These are phyloP conservation scores for Corymbia calophylla DNA, from an alignment of 441 rosid species.

Conservation along the genomic window DNA sequence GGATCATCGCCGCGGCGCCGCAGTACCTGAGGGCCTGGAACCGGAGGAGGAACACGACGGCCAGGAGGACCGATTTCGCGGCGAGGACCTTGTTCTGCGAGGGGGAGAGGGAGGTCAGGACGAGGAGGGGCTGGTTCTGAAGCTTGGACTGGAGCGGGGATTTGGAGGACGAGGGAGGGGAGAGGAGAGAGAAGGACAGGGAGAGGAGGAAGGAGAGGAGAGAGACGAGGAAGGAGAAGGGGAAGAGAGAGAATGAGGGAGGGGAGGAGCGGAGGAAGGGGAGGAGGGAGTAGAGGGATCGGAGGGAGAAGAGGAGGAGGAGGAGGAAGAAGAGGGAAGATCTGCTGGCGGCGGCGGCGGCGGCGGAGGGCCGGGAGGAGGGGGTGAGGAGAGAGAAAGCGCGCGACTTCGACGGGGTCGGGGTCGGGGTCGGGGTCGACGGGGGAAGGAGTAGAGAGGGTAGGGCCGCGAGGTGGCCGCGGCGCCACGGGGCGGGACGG, in stretches of 20 bases:
- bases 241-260: conserved; percentile 57
- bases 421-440: conserved; percentile 65
- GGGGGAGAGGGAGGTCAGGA: conserved; percentile 38
- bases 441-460: conserved; percentile 31
- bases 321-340: conserved; percentile 44
- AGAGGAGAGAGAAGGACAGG: conserved; percentile 29
- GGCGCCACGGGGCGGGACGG: background rate
- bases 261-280: conserved; percentile 84
- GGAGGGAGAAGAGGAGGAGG: conserved; percentile 69
- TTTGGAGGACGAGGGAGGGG: conserved; percentile 12
- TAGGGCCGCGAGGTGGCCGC: conserved; percentile 21
- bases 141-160: conserved; percentile 5
- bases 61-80: conserved; percentile 44
- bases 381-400: conserved; percentile 25
- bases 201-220: conserved; percentile 64
- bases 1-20: conserved; percentile 85
- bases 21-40: conserved; percentile 91
- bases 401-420: conserved; percentile 67
- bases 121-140: conserved; percentile 24
- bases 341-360: background rate
- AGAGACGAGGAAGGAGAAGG: conserved; percentile 59
- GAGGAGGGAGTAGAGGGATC: conserved; percentile 78
- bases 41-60: conserved; percentile 62
- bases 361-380: conserved; percentile 7
- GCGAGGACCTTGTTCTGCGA: conserved; percentile 46